These are phyloP conservation scores for Suaeda aralocaspica DNA, from an alignment of 148 eudicot genomes.

Conservation along the genomic window DNA sequence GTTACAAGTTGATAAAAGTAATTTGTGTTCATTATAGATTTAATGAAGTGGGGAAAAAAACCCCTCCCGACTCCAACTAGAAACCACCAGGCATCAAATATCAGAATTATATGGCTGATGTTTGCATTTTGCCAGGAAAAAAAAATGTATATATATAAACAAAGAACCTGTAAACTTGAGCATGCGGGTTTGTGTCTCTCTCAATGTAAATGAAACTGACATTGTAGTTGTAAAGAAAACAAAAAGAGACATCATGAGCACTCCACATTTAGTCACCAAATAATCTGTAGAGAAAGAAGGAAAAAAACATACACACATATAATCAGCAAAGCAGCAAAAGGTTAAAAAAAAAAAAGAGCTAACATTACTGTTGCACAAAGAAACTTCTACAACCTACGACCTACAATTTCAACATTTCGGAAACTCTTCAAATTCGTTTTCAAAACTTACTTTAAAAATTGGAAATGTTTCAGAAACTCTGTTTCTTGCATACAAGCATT, in stretches of 20 bases:
- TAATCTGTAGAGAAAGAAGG: constrained; percentile 62
- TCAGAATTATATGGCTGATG: constrained; percentile 1
- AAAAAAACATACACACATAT: constrained; percentile 4
- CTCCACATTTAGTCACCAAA: constrained; percentile 94
- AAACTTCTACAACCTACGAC: too few relatives aligned
- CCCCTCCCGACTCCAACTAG: neutral
- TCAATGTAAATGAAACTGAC: constrained; percentile 97
- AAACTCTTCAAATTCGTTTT: too few relatives aligned
- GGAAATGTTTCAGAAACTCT: too few relatives aligned
- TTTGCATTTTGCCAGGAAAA: neutral
- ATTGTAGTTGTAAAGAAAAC: constrained; percentile 99
- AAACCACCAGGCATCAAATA: neutral
- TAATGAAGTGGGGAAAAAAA: neutral
- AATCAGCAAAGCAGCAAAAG: neutral
- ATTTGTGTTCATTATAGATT: neutral
- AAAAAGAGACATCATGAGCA: constrained; percentile 98
- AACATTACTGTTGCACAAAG: too few relatives aligned
- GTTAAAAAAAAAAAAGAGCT: too few relatives aligned
- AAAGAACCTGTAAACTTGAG: constrained; percentile 86
- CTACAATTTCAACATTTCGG: too few relatives aligned
- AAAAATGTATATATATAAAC: neutral
- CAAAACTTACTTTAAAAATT: too few relatives aligned
- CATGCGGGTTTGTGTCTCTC: constrained; percentile 99
- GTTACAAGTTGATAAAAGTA: neutral
- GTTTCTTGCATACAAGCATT: too few relatives aligned